Evolutionary conservation across 257 asterid genomes (phyloP).

Genomic region (Schizonepeta tenuifolia): DNA sequence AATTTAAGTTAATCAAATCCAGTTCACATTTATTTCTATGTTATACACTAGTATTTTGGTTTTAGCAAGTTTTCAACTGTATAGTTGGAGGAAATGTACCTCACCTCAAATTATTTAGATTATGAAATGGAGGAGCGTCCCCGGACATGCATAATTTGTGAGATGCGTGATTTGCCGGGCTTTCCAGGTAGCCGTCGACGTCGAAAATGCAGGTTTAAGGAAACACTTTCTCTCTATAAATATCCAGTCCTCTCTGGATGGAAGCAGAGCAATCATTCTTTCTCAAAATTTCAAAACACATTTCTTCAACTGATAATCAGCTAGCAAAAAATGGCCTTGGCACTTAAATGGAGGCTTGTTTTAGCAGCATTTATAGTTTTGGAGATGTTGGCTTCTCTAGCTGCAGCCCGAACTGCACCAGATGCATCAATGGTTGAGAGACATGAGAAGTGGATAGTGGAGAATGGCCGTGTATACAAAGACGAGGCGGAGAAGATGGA

Average conservation of each 20-base stretch:
- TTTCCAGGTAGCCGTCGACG: slow-evolving; percentile 5
- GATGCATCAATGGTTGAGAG: slow-evolving; percentile 37
- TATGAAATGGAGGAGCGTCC: background rate
- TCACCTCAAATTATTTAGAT: background rate
- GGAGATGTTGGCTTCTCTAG: slow-evolving; percentile 31
- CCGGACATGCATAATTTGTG: background rate
- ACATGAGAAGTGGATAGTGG: slow-evolving; percentile 43
- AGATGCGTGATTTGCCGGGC: slow-evolving; percentile 21
- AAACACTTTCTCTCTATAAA: slow-evolving; percentile 30
- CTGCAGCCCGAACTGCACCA: slow-evolving; percentile 29
- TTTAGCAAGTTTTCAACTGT: background rate
- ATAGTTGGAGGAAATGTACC: background rate
- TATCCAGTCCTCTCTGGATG: background rate
- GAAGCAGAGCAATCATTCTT: background rate
- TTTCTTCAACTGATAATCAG: too few relatives aligned
- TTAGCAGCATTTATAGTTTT: slow-evolving; percentile 28
- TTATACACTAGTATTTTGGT: too few relatives aligned
- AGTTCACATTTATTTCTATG: too few relatives aligned
- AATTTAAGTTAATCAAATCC: too few relatives aligned
- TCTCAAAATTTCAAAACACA: background rate
- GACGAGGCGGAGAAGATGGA: background rate
- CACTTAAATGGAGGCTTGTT: slow-evolving; percentile 18
- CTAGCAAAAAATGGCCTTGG: background rate
- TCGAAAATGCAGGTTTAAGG: background rate
- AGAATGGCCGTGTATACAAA: slow-evolving; percentile 37